phyloP scores from a whole-genome alignment of 2,329 filamentous ascomycete genomes.

The Fonsecaea pugnacius region DNA sequence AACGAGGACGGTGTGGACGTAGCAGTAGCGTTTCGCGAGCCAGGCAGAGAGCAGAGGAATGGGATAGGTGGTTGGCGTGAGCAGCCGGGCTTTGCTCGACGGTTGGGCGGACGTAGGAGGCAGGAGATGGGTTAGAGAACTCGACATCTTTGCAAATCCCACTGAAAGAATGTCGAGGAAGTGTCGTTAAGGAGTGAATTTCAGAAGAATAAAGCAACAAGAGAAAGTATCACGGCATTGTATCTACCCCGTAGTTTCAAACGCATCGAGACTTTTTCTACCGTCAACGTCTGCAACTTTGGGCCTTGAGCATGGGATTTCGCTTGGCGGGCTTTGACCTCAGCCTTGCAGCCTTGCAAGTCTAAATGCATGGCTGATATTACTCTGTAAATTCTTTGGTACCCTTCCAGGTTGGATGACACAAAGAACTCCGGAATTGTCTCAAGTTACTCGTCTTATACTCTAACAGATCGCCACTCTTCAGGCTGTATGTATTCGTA shows the following conservation, averaged over 20 bases:
- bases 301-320: background rate
- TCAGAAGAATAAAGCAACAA: background rate
- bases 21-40: constrained; percentile 61
- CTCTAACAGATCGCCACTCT: constrained; percentile 1
- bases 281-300: background rate
- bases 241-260: background rate
- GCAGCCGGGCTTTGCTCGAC: constrained; percentile 26
- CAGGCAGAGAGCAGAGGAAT: constrained; percentile 54
- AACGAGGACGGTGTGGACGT: constrained; percentile 71
- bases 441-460: background rate
- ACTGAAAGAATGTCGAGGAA: background rate
- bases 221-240: background rate
- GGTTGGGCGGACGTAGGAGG: constrained; percentile 15
- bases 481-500: constrained; percentile 17
- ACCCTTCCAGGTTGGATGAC: background rate
- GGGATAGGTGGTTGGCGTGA: constrained; percentile 41
- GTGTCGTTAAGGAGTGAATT: background rate
- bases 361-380: background rate
- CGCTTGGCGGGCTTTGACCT: background rate
- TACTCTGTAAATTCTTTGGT: background rate
- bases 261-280: background rate
- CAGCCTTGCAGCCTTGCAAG: background rate
- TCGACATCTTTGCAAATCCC: constrained; percentile 11
- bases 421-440: background rate
- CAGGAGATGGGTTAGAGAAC: constrained; percentile 31